Conservation (phyloP, 768 basidiomycete genomes). For the Grammothele lineata region DNA sequence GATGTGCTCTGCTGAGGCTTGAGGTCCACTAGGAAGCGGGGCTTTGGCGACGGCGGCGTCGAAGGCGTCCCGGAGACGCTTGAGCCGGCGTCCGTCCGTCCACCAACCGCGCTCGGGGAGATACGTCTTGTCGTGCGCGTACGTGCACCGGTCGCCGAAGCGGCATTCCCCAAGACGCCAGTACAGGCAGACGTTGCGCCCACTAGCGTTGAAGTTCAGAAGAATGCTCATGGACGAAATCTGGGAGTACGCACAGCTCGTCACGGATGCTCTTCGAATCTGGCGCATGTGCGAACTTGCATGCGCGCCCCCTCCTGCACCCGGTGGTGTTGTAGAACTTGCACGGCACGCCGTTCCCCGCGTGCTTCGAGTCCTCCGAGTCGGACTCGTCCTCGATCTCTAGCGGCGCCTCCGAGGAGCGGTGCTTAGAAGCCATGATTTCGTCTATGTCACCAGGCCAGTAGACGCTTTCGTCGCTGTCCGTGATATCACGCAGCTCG, state of each 20-base stretch:
- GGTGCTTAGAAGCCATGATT: too few species aligned
- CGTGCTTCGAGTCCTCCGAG: slow-evolving; percentile 50
- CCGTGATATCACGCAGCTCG: not conserved
- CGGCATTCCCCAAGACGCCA: slow-evolving; percentile 30
- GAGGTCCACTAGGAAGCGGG: not conserved
- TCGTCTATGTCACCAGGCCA: slow-evolving; percentile 13
- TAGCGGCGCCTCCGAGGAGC: slow-evolving; percentile 30
- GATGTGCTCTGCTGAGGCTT: not conserved
- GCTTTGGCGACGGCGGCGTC: not conserved
- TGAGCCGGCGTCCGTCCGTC: slow-evolving; percentile 15
- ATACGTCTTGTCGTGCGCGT: slow-evolving; percentile 43
- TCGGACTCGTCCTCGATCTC: slow-evolving; percentile 43
- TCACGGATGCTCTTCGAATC: slow-evolving; percentile 53
- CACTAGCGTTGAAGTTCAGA: too few species aligned
- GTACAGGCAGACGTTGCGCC: slow-evolving; percentile 46
- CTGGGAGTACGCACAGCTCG: slow-evolving; percentile 41
- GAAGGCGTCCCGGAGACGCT: not conserved
- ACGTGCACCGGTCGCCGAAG: slow-evolving; percentile 41
- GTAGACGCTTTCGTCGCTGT: slow-evolving; percentile 8
- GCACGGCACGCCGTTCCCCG: slow-evolving; percentile 50
- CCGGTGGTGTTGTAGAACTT: slow-evolving; percentile 52
- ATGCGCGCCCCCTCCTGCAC: slow-evolving; percentile 39
- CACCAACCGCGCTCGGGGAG: slow-evolving; percentile 47
- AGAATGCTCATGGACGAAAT: not conserved
- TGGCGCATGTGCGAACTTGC: slow-evolving; percentile 46